Percentiles rank a stretch among this genome's conserved stretches.
Conservation (phyloP, 2,329 filamentous ascomycete genomes). For the Parastagonospora avenae region DNA sequence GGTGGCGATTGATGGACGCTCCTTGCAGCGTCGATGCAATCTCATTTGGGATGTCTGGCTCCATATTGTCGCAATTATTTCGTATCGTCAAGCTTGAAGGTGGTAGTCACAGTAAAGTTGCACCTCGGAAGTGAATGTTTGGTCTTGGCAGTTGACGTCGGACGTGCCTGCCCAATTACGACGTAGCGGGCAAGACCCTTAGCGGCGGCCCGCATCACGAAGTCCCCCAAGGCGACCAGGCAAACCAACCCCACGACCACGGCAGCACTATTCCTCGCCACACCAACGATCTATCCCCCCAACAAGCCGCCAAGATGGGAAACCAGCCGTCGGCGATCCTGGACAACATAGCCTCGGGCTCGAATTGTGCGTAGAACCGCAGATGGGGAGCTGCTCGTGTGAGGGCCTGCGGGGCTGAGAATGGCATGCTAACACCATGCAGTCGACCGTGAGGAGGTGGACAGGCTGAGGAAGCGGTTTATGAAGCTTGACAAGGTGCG, state of each 20-base stretch:
- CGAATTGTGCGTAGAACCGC: constrained; percentile 75
- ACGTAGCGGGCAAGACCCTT: constrained; percentile 14
- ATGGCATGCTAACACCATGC: constrained; percentile 28
- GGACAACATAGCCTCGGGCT: constrained; percentile 94
- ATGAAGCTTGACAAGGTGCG: constrained; percentile 98
- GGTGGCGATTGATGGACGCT: constrained; percentile 74
- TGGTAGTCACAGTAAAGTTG: constrained; percentile 5
- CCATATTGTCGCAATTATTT: constrained; percentile 51
- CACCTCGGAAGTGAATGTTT: constrained; percentile 15
- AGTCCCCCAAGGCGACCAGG: constrained; percentile 6
- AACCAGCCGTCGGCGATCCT: constrained; percentile 71
- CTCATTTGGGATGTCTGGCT: constrained; percentile 65
- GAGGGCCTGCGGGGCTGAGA: constrained; percentile 36
- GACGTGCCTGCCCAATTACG: constrained; percentile 17
- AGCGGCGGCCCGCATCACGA: constrained; percentile 21
- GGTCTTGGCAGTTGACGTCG: constrained; percentile 34
- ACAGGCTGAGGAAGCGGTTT: constrained; percentile 92
- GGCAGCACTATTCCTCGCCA: constrained; percentile 19
- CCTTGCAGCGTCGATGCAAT: constrained; percentile 81
- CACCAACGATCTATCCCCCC: constrained; percentile 13
- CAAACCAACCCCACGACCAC: constrained; percentile 25
- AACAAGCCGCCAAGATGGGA: constrained; percentile 50
- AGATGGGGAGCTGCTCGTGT: constrained; percentile 20
- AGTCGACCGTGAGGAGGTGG: constrained; percentile 98
- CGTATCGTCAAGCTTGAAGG: neutral